Evolutionary conservation across 2,329 filamentous ascomycete species (phyloP).

Genomic region (Microcyclospora pomicola): DNA sequence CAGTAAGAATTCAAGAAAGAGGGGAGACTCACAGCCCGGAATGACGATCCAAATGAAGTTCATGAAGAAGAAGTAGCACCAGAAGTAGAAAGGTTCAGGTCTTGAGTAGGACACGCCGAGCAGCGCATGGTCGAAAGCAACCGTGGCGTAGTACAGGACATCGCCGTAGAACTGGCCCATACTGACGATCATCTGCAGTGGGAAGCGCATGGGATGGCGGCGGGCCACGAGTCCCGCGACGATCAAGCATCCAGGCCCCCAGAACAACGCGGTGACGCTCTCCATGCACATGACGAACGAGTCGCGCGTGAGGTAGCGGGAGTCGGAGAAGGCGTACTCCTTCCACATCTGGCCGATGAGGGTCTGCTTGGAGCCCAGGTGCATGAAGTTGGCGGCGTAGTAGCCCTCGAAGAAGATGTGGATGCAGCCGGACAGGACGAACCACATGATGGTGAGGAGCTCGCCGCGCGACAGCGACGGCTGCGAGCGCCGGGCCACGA

Average conservation of each 20-base stretch:
- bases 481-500: slow-evolving; percentile 38
- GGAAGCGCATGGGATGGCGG: slow-evolving; percentile 43
- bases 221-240: slow-evolving; percentile 41
- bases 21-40: slow-evolving; percentile 36
- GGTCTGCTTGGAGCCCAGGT: slow-evolving; percentile 53
- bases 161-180: slow-evolving; percentile 53
- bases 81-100: slow-evolving; percentile 51
- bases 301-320: slow-evolving; percentile 69
- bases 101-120: slow-evolving; percentile 42
- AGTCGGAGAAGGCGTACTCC: slow-evolving; percentile 78
- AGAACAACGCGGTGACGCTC: slow-evolving; percentile 60
- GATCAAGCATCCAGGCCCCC: slow-evolving; percentile 48
- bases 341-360: slow-evolving; percentile 84
- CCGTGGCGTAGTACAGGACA: slow-evolving; percentile 50
- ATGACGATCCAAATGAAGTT: slow-evolving; percentile 54
- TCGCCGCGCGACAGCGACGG: slow-evolving; percentile 41
- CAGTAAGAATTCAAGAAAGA: not conserved
- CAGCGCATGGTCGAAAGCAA: slow-evolving; percentile 45
- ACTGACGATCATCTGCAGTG: slow-evolving; percentile 46
- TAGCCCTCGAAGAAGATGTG: slow-evolving; percentile 81
- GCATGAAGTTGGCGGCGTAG: slow-evolving; percentile 56
- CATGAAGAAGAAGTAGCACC: slow-evolving; percentile 53
- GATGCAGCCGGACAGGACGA: slow-evolving; percentile 56
- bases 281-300: slow-evolving; percentile 81
- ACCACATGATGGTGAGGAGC: slow-evolving; percentile 55